A percentile compares a stretch with the other conserved stretches of the same genome.
These are phyloP conservation scores for Cronartium quercuum DNA, from an alignment of 1,284 basidiomycete species.

Conservation along the genomic window DNA sequence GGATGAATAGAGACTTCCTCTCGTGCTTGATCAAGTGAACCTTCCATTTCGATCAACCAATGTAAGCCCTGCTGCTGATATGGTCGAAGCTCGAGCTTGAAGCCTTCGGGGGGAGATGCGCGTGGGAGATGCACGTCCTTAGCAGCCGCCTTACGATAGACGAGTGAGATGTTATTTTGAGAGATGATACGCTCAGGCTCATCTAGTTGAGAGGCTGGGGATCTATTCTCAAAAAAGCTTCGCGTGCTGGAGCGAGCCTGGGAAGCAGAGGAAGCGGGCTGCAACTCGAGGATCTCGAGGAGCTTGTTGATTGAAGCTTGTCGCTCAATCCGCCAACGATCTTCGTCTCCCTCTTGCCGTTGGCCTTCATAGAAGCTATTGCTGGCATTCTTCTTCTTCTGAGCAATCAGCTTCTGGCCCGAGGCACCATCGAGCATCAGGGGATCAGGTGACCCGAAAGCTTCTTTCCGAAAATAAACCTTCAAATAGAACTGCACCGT, in stretches of 20 bases:
- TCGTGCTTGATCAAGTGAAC: slow-evolving; percentile 62
- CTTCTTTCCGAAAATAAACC: slow-evolving; percentile 18
- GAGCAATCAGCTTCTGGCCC: too few relatives aligned
- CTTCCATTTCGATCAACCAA: slow-evolving; percentile 90
- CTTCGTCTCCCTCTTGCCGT: slow-evolving; percentile 52
- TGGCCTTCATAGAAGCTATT: too few relatives aligned
- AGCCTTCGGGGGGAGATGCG: slow-evolving; percentile 74
- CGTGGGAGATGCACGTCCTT: slow-evolving; percentile 69
- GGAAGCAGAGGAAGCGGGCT: too few relatives aligned
- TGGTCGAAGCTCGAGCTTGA: slow-evolving; percentile 66
- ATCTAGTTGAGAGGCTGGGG: slow-evolving; percentile 29
- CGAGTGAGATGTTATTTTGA: slow-evolving; percentile 42
- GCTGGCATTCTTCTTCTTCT: too few relatives aligned
- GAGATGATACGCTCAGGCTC: slow-evolving; percentile 46
- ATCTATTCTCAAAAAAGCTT: background rate
- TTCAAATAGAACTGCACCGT: slow-evolving; percentile 37
- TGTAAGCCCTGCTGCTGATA: slow-evolving; percentile 96
- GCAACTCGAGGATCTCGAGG: slow-evolving; percentile 43
- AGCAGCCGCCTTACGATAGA: slow-evolving; percentile 65
- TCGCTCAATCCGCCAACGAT: slow-evolving; percentile 48
- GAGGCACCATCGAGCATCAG: too few relatives aligned
- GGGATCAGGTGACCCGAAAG: slow-evolving; percentile 27
- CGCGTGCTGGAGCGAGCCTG: too few relatives aligned
- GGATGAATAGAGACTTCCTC: slow-evolving; percentile 75
- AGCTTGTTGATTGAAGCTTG: slow-evolving; percentile 43